Percentiles rank a stretch among this genome's conserved stretches.
Conservation (phyloP, 106 monocot species). For the Dendrobium officinale region DNA sequence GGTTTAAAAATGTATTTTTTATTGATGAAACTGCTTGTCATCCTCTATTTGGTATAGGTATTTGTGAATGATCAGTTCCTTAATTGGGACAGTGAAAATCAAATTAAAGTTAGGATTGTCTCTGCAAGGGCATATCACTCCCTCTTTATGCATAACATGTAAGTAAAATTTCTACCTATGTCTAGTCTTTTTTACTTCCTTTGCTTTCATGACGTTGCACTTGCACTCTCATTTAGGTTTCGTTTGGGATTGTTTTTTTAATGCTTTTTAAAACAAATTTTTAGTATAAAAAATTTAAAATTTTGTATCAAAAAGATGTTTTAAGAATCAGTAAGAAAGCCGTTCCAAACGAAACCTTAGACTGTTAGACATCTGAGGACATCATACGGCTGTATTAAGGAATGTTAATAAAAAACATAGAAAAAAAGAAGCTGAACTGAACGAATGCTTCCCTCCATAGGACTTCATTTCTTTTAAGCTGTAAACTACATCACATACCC, state of each 20-base stretch:
- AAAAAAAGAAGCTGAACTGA: neutral
- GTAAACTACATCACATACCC: neutral
- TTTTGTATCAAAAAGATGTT: no score
- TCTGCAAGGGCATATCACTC: slow-evolving; percentile 99
- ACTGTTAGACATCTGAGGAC: neutral
- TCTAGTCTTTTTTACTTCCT: neutral
- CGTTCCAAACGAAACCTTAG: no score
- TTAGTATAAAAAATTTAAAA: no score
- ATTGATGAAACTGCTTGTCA: neutral
- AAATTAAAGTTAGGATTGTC: slow-evolving; percentile 90
- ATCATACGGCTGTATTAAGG: neutral
- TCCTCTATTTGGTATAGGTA: slow-evolving; percentile 30
- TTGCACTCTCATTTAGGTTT: neutral
- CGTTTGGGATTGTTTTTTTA: no score
- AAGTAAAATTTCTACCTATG: slow-evolving; percentile 12
- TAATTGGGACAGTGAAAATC: slow-evolving; percentile 90
- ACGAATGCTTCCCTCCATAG: neutral
- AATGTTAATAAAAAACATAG: neutral
- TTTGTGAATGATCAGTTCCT: slow-evolving; percentile 99
- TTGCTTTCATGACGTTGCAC: neutral
- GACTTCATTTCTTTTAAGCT: neutral
- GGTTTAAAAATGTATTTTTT: neutral
- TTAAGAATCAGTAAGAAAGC: no score
- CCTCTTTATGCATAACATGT: slow-evolving; percentile 99
- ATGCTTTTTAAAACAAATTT: no score